A percentile compares a stretch with the other conserved stretches of the same genome.
Conservation (phyloP, 2,329 filamentous ascomycete genomes). For the Aspergillus terreus region DNA sequence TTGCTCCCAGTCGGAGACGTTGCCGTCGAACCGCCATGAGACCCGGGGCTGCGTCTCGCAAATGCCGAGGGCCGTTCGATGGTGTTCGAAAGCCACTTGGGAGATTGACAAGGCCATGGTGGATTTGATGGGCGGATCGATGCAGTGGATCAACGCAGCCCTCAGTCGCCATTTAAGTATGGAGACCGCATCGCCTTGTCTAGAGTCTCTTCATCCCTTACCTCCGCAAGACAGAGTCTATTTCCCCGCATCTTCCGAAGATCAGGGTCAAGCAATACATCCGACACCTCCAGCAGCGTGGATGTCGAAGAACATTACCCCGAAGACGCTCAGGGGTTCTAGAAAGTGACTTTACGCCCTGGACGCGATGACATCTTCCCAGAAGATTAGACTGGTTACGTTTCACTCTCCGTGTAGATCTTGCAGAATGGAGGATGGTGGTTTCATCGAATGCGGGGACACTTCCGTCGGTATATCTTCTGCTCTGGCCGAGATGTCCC, state of each 20-base stretch:
- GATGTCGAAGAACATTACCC: not conserved
- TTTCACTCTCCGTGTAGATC: not conserved
- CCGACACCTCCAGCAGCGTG: not conserved
- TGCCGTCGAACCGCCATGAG: conserved; percentile 23
- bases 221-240: not conserved
- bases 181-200: not conserved
- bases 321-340: not conserved
- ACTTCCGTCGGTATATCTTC: not conserved
- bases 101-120: conserved; percentile 14
- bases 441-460: too few relatives aligned
- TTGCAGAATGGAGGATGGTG: too few relatives aligned
- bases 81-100: conserved; percentile 16
- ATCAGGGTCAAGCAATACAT: not conserved
- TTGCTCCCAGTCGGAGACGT: conserved; percentile 18
- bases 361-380: not conserved
- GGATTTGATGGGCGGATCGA: not conserved
- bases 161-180: too few relatives aligned
- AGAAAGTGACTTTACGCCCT: not conserved
- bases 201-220: not conserved
- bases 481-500: not conserved
- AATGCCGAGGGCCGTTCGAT: conserved; percentile 13
- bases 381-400: not conserved
- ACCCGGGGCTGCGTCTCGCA: conserved; percentile 17
- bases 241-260: not conserved
- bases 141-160: not conserved